These are phyloP conservation scores for Fusarium denticulatum DNA, from an alignment of 2,329 filamentous ascomycete species.

Conservation along the genomic window DNA sequence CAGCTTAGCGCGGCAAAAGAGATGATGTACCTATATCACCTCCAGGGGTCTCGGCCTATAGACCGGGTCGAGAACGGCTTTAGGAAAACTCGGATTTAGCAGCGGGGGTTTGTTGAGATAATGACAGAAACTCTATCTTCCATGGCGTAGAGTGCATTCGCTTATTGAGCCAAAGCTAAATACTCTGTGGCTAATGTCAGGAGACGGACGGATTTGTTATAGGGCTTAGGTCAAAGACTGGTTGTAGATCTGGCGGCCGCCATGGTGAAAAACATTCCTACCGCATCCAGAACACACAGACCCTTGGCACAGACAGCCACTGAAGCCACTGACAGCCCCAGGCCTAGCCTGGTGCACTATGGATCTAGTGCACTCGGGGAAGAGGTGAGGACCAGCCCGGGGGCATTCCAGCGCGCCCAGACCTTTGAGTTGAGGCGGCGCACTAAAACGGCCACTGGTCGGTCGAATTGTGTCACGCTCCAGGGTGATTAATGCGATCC, in stretches of 20 bases:
- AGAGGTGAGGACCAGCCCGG: not conserved
- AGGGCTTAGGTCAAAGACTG: not conserved
- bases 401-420: not conserved
- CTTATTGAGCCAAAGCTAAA: no score
- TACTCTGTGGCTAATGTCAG: not conserved
- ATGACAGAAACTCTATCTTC: not conserved
- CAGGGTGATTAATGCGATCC: not conserved
- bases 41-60: not conserved
- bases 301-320: not conserved
- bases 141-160: not conserved
- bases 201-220: not conserved
- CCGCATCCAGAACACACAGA: not conserved
- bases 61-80: not conserved
- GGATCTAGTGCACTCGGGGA: not conserved
- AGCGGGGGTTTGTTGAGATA: not conserved
- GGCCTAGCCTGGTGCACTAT: not conserved
- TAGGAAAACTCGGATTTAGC: not conserved
- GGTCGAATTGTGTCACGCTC: not conserved
- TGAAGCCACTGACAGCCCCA: not conserved
- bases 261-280: not conserved
- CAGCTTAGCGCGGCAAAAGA: not conserved
- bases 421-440: not conserved
- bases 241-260: not conserved
- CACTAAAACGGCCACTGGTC: not conserved
- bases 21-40: not conserved